Percentiles rank a stretch among this genome's conserved stretches.
phyloP scores from a whole-genome alignment of 257 asterid genomes.

The Phtheirospermum japonicum region DNA sequence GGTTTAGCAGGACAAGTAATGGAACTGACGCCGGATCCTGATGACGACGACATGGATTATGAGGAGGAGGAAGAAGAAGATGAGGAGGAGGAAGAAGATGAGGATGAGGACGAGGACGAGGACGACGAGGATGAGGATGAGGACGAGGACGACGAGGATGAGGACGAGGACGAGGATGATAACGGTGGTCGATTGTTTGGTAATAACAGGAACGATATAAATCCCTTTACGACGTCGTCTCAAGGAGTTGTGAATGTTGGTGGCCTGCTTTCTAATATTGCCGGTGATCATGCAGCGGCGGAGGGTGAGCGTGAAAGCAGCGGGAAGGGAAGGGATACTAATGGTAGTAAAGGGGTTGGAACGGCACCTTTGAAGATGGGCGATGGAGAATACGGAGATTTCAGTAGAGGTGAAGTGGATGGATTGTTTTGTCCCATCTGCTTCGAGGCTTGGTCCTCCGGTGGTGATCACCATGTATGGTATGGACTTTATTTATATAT shows the following conservation, averaged over 20 bases:
- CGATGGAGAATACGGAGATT: conserved; percentile 33
- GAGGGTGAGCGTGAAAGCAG: conserved; percentile 28
- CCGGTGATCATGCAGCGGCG: conserved; percentile 15
- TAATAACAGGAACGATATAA: background rate
- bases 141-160: conserved; percentile 24
- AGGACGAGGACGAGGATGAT: conserved; percentile 16
- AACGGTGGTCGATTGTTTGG: conserved; percentile 6
- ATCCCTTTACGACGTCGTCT: conserved; percentile 20
- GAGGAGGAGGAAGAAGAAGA: conserved; percentile 3
- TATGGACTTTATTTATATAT: conserved; percentile 22
- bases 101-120: background rate
- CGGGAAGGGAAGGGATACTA: conserved; percentile 20
- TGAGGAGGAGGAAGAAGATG: conserved; percentile 22
- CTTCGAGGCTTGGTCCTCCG: conserved; percentile 81
- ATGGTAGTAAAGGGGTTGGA: conserved; percentile 18
- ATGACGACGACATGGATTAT: conserved; percentile 22
- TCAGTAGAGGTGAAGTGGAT: conserved; percentile 58
- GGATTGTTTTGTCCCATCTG: conserved; percentile 86
- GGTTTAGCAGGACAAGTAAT: background rate
- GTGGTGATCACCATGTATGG: conserved; percentile 80
- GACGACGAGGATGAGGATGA: background rate
- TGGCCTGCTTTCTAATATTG: conserved; percentile 19
- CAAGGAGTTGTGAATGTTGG: conserved; percentile 26
- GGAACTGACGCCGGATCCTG: conserved; percentile 2
- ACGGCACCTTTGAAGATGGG: conserved; percentile 28